Evolutionary conservation across 495 filamentous ascomycete genomes (phyloP).

Genomic region (Neurospora sp.): DNA sequence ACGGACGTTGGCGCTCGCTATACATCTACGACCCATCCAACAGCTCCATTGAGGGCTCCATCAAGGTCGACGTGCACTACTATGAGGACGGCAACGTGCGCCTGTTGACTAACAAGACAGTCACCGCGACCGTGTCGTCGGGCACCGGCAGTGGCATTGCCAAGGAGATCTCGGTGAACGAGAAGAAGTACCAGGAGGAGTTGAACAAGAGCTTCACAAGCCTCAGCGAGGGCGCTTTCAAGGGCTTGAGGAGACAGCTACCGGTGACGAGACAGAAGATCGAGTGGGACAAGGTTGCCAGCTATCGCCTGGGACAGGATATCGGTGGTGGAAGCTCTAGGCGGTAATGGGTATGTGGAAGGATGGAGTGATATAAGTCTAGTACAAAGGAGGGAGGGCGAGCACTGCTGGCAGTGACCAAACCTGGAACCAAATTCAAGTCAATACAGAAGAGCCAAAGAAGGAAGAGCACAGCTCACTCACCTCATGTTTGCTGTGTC

Average conservation of each 20-base stretch:
- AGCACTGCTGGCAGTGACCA: not conserved
- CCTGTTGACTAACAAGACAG: constrained; percentile 70
- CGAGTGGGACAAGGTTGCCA: constrained; percentile 98
- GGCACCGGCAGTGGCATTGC: constrained; percentile 57
- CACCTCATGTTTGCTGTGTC: no score
- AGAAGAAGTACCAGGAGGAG: constrained; percentile 94
- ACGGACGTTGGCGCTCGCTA: constrained; percentile 86
- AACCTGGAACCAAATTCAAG: not conserved
- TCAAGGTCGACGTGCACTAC: constrained; percentile 93
- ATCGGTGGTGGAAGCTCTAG: constrained; percentile 48
- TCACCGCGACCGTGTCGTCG: constrained; percentile 48
- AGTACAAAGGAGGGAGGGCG: not conserved
- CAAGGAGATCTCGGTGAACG: constrained; percentile 61
- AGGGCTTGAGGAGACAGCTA: constrained; percentile 81
- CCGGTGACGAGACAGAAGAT: constrained; percentile 97
- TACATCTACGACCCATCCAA: constrained; percentile 66
- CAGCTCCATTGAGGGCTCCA: constrained; percentile 50
- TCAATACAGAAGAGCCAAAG: not conserved
- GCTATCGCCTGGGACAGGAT: constrained; percentile 73
- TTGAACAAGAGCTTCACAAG: constrained; percentile 81
- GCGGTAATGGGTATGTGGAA: constrained; percentile 18
- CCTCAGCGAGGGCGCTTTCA: constrained; percentile 90
- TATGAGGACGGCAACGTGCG: constrained; percentile 99
- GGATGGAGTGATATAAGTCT: not conserved
- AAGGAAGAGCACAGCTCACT: no score